These are phyloP conservation scores for Mortierella polycephala DNA, from an alignment of 371 early-diverging fungal genomes.

Conservation along the genomic window DNA sequence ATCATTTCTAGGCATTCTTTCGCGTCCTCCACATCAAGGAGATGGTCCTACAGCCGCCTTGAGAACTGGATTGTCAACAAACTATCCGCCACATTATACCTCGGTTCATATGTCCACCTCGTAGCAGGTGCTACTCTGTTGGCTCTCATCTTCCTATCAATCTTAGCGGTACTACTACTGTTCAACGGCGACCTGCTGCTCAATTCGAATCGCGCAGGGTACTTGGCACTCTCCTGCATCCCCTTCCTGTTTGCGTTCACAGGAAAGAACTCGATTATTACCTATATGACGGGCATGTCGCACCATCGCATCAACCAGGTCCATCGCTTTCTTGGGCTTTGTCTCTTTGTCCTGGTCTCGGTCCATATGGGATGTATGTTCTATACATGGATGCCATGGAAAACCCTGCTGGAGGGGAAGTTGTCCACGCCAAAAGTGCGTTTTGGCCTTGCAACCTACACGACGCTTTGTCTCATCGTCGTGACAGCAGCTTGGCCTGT, in stretches of 20 bases:
- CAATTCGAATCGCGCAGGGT: conserved; percentile 72
- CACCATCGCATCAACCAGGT: conserved; percentile 61
- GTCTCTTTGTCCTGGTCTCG: conserved; percentile 59
- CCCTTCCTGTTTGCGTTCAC: conserved; percentile 68
- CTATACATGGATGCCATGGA: conserved; percentile 61
- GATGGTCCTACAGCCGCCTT: conserved; percentile 35
- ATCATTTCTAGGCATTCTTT: background rate
- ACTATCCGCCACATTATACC: conserved; percentile 56
- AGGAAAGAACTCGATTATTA: conserved; percentile 67
- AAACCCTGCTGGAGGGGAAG: conserved; percentile 55
- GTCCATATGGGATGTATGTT: conserved; percentile 64
- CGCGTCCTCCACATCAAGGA: background rate
- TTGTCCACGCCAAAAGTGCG: conserved; percentile 59
- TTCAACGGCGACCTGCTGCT: conserved; percentile 56
- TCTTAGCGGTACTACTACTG: conserved; percentile 58
- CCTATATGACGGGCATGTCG: conserved; percentile 64
- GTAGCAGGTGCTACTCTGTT: conserved; percentile 59
- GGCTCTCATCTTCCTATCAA: conserved; percentile 51
- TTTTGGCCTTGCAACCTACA: conserved; percentile 65
- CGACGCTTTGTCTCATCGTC: conserved; percentile 60
- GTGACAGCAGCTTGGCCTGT: conserved; percentile 63
- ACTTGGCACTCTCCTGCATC: conserved; percentile 61
- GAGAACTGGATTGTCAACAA: conserved; percentile 61
- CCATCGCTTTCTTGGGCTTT: conserved; percentile 62
- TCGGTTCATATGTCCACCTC: conserved; percentile 50